A percentile compares a stretch with the other conserved stretches of the same genome.
phyloP scores from a whole-genome alignment of 805 yeast species.

The Saturnispora dispora region DNA sequence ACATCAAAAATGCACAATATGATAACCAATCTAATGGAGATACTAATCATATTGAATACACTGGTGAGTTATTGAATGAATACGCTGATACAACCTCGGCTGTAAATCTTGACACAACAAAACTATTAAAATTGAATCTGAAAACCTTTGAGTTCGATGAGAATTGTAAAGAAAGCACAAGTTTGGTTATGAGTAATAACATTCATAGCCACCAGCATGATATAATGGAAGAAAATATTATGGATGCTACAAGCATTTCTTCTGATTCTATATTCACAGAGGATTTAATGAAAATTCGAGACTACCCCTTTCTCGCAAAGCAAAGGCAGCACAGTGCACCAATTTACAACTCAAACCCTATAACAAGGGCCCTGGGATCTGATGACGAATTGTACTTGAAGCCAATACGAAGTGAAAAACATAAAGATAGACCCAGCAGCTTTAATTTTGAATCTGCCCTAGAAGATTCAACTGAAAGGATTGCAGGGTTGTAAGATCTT shows the following conservation, averaged over 20 bases:
- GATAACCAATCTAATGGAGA: neutral
- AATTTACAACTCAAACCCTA: constrained; percentile 8
- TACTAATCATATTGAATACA: neutral
- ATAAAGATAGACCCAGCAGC: neutral
- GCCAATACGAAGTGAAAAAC: neutral
- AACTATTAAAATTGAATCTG: constrained; percentile 4
- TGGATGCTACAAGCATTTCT: neutral
- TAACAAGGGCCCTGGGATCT: neutral
- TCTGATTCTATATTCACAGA: neutral
- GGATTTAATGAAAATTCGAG: neutral
- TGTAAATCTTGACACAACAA: neutral
- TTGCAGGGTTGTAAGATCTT: constrained; percentile 1
- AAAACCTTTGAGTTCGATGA: constrained; percentile 4
- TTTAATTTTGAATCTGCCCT: neutral
- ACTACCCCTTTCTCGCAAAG: neutral
- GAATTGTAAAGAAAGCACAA: neutral
- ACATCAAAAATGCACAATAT: neutral
- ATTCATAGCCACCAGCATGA: neutral
- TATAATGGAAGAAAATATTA: neutral
- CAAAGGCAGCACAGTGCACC: neutral
- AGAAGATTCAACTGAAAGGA: constrained; percentile 2
- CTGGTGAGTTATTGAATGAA: neutral
- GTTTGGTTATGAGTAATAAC: neutral
- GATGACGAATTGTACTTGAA: constrained; percentile 6
- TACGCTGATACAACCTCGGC: neutral